These are phyloP conservation scores for Circinella minor DNA, from an alignment of 371 early-diverging fungal genomes.

Conservation along the genomic window DNA sequence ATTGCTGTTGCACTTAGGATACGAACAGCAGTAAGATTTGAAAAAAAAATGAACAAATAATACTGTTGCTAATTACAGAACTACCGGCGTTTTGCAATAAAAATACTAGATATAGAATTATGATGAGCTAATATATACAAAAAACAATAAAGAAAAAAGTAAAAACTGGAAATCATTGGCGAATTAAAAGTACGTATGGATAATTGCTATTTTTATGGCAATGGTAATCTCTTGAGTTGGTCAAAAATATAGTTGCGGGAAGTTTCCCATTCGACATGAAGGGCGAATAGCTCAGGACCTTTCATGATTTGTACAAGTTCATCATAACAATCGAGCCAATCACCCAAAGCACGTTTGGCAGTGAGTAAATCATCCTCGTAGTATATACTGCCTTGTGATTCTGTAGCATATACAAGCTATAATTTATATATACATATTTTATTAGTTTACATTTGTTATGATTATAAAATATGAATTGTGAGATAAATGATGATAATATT, in stretches of 20 bases:
- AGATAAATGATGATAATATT: background rate
- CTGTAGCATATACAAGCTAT: slow-evolving; percentile 32
- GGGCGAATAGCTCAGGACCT: slow-evolving; percentile 17
- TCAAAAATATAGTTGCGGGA: slow-evolving; percentile 6
- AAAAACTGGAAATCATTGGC: background rate
- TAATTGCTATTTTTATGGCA: background rate
- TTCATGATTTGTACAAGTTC: slow-evolving; percentile 19
- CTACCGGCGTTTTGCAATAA: slow-evolving; percentile 4
- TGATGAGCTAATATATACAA: background rate
- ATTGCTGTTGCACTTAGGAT: no score
- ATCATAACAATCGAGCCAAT: slow-evolving; percentile 25
- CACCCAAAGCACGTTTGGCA: slow-evolving; percentile 21
- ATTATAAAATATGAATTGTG: no score
- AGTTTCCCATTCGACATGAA: slow-evolving; percentile 33
- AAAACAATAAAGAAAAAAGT: background rate
- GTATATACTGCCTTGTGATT: slow-evolving; percentile 32
- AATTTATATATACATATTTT: background rate
- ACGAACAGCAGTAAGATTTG: background rate
- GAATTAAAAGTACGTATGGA: no score
- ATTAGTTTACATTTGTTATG: background rate
- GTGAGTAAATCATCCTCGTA: slow-evolving; percentile 26
- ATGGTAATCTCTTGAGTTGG: slow-evolving; percentile 7
- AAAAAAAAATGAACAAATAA: background rate
- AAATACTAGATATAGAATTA: background rate
- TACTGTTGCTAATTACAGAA: background rate